A percentile compares a stretch with the other conserved stretches of the same genome.
Conservation (phyloP, 2,329 filamentous ascomycete species). For the Diplodia mutila region DNA sequence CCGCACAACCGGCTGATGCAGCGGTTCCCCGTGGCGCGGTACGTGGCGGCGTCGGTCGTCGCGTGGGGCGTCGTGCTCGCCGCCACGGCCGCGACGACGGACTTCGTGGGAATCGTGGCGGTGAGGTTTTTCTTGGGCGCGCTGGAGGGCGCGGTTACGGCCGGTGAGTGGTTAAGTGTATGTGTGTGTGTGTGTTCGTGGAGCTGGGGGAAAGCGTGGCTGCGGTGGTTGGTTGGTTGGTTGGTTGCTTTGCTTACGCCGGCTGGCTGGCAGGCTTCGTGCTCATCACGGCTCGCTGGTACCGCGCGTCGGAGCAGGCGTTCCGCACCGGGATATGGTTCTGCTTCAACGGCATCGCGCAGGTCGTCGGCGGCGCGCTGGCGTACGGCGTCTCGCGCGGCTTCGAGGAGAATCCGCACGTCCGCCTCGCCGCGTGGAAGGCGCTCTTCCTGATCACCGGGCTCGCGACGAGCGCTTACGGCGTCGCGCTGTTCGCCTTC, state of each 20-base stretch:
- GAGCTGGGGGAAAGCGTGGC: background rate
- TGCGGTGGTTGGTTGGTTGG: no score
- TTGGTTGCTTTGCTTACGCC: no score
- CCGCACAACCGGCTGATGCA: conserved; percentile 10
- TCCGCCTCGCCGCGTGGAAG: conserved; percentile 54
- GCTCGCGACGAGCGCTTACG: background rate
- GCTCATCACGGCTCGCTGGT: conserved; percentile 65
- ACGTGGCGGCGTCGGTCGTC: conserved; percentile 46
- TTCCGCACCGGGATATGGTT: conserved; percentile 39
- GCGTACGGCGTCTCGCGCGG: conserved; percentile 34
- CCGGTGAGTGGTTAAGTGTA: no score
- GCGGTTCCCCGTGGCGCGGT: background rate
- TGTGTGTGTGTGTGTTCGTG: no score
- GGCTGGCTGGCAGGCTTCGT: conserved; percentile 41
- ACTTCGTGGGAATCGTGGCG: conserved; percentile 42
- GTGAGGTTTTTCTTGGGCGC: conserved; percentile 69
- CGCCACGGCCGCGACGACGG: conserved; percentile 4
- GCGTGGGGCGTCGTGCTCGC: conserved; percentile 48
- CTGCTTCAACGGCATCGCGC: conserved; percentile 28
- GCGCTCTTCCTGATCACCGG: conserved; percentile 34
- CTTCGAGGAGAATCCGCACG: conserved; percentile 52
- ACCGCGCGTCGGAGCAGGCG: conserved; percentile 61
- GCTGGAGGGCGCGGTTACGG: conserved; percentile 64
- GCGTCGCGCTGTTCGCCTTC: conserved; percentile 40
- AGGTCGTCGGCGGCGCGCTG: conserved; percentile 32